Conservation (phyloP, 2,329 filamentous ascomycete genomes). For the Colletotrichum sublineola region DNA sequence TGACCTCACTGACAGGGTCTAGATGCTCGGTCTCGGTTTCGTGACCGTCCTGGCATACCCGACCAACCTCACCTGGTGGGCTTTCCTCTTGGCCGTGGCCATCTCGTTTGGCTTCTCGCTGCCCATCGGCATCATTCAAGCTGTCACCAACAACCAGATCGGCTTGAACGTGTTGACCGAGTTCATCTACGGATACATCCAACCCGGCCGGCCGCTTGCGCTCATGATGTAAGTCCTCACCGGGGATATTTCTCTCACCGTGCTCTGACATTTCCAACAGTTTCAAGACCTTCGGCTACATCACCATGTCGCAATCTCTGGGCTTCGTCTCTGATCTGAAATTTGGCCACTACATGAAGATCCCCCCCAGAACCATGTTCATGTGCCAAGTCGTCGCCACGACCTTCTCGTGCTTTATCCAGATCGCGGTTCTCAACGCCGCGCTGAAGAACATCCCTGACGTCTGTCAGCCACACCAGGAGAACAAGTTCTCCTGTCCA, state of each 20-base stretch:
- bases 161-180: conserved; percentile 82
- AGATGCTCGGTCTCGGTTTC: conserved; percentile 69
- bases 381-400: conserved; percentile 75
- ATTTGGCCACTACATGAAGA: conserved; percentile 81
- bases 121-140: conserved; percentile 78
- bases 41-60: conserved; percentile 70
- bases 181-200: conserved; percentile 81
- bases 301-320: conserved; percentile 75
- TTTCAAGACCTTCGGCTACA: conserved; percentile 74
- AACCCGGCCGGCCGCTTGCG: conserved; percentile 77
- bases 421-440: conserved; percentile 74
- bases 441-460: conserved; percentile 71
- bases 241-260: conserved; percentile 3
- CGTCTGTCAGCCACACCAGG: conserved; percentile 71
- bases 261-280: conserved; percentile 50
- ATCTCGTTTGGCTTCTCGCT: conserved; percentile 75
- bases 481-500: conserved; percentile 73
- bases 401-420: conserved; percentile 75
- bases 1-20: conserved; percentile 35
- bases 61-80: conserved; percentile 80
- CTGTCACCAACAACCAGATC: conserved; percentile 78
- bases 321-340: conserved; percentile 76
- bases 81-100: conserved; percentile 74
- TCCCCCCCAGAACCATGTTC: conserved; percentile 76
- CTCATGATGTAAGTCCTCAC: conserved; percentile 73